Base-by-base conservation (phyloP, 2,329 filamentous ascomycete species). In the Neofusicoccum umdonicola region DNA sequence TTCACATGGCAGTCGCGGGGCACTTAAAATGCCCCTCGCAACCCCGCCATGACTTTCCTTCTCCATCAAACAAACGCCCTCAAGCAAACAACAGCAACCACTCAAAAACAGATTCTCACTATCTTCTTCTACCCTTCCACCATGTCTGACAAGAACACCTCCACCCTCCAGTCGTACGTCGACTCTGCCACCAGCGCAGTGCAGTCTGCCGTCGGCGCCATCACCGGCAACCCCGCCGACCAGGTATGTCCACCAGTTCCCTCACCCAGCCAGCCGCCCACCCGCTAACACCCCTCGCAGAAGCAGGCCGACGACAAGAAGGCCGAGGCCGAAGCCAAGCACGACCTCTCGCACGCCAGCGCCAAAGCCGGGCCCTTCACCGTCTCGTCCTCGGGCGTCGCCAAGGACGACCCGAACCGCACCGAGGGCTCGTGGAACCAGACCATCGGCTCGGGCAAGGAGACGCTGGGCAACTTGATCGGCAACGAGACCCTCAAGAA, bases 371-470 rank as follows among this genome's bases (percentile, higher is more conserved):
- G 90, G 4, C 88, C 90, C 66, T 82, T 88, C 74, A 87, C 88
- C 27, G 84, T 91, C 65, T 89, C 89, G 11, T 82, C 88, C 58
- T 85, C 87, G 0, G 92, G 92, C 54, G 89, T 90, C 56, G 85
- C 88, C 67, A 84, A 86, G 69, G 92, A 97, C 77, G 83, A 91
- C 77, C 82, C 88, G 11, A 83, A 94, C 76, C 91, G 93, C 68
- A 81, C 84, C 22, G 76, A 86, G 17, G 93, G 94, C 48, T 84
- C 84, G 17, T 96, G 90, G 88, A 92, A 97, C 81, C 93, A 97
- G 80, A 96, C 92, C 4, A 74, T 93, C n/a, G 94, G 93, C 61
- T 86, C 90, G 0, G 88, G 88, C 48, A 97, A 97, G 82, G 92
- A 97, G 76, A 82, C 88, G 4, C 68, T 95, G 0, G 94, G 94